A percentile compares a stretch with the other conserved stretches of the same genome.
These are phyloP conservation scores for Sphagnurus paluster DNA, from an alignment of 1,284 basidiomycete species.

Conservation along the genomic window DNA sequence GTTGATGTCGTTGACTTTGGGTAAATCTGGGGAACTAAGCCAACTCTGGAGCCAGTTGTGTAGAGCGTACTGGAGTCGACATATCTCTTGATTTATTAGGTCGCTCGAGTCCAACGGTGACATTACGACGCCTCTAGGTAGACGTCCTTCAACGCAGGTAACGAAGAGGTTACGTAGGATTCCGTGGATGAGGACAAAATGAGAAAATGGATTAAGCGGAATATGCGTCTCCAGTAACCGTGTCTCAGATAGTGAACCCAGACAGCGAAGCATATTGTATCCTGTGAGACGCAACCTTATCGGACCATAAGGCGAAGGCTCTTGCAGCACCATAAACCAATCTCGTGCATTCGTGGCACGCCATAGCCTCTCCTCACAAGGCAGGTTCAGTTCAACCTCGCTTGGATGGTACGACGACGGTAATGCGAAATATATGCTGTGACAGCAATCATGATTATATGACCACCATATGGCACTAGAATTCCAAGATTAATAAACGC, in stretches of 20 bases:
- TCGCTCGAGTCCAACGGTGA: slow-evolving; percentile 14
- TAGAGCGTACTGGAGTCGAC: slow-evolving; percentile 48
- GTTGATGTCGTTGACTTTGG: slow-evolving; percentile 31
- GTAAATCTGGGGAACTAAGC: slow-evolving; percentile 46
- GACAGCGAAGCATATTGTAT: slow-evolving; percentile 38
- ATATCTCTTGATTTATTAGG: slow-evolving; percentile 27
- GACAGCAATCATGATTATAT: slow-evolving; percentile 57
- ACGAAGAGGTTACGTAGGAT: slow-evolving; percentile 48
- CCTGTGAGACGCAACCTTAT: slow-evolving; percentile 43
- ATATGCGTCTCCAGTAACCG: slow-evolving; percentile 30
- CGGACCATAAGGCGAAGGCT: slow-evolving; percentile 46
- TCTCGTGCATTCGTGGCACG: slow-evolving; percentile 46
- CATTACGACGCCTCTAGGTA: slow-evolving; percentile 11
- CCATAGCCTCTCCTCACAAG: slow-evolving; percentile 60
- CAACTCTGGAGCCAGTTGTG: slow-evolving; percentile 63
- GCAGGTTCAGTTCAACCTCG: slow-evolving; percentile 52
- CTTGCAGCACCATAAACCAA: slow-evolving; percentile 49
- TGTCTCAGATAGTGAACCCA: slow-evolving; percentile 36
- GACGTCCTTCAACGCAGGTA: slow-evolving; percentile 25
- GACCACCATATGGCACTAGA: slow-evolving; percentile 50
- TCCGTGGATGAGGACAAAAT: slow-evolving; percentile 63
- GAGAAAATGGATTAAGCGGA: slow-evolving; percentile 51
- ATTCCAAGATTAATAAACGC: slow-evolving; percentile 12
- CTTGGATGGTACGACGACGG: slow-evolving; percentile 46
- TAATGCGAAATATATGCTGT: slow-evolving; percentile 55